These are phyloP conservation scores for Apiospora kogelbergensis DNA, from an alignment of 2,329 filamentous ascomycete genomes.

Conservation along the genomic window DNA sequence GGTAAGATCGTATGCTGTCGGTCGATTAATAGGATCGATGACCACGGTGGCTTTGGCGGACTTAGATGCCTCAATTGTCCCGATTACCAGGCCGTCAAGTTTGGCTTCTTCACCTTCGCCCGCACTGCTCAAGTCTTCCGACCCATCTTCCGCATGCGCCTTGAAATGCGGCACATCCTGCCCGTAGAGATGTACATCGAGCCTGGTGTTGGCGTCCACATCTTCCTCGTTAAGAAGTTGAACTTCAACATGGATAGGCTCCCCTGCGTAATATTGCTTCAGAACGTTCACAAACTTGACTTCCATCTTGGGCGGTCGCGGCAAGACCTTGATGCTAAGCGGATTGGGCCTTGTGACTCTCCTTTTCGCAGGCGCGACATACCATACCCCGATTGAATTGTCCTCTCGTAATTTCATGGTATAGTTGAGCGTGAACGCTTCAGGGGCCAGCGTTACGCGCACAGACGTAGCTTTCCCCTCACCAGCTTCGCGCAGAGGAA, in stretches of 20 bases:
- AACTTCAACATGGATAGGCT: slow-evolving; percentile 67
- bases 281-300: slow-evolving; percentile 63
- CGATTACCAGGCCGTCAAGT: slow-evolving; percentile 42
- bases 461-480: slow-evolving; percentile 67
- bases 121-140: slow-evolving; percentile 30
- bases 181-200: slow-evolving; percentile 69
- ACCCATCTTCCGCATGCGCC: slow-evolving; percentile 37
- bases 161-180: slow-evolving; percentile 48
- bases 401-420: slow-evolving; percentile 52
- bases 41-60: slow-evolving; percentile 45
- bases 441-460: slow-evolving; percentile 61
- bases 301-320: slow-evolving; percentile 89
- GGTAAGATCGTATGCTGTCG: slow-evolving; percentile 64
- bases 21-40: slow-evolving; percentile 50
- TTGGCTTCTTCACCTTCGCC: slow-evolving; percentile 41
- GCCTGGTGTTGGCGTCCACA: slow-evolving; percentile 68
- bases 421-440: slow-evolving; percentile 68
- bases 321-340: slow-evolving; percentile 69
- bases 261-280: slow-evolving; percentile 82
- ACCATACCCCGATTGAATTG: slow-evolving; percentile 49
- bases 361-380: slow-evolving; percentile 42
- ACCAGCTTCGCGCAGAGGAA: slow-evolving; percentile 80
- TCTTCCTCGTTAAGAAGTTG: slow-evolving; percentile 77
- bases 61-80: slow-evolving; percentile 46
- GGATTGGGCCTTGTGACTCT: slow-evolving; percentile 49